These are phyloP conservation scores for Ceratobasidium sp. DNA, from an alignment of 1,284 basidiomycete genomes.

Conservation along the genomic window DNA sequence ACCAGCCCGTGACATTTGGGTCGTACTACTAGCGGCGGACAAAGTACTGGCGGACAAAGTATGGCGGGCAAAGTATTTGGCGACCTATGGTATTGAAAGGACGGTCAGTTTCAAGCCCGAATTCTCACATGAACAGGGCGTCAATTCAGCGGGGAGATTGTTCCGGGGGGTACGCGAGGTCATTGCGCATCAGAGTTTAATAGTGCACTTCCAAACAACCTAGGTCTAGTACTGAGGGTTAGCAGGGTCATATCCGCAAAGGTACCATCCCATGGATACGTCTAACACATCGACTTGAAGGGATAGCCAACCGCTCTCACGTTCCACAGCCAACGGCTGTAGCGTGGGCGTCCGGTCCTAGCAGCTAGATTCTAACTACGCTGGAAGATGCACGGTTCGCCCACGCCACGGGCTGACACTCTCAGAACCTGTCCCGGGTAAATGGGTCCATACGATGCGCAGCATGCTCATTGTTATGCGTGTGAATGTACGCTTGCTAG, in stretches of 20 bases:
- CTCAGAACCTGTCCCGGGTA: slow-evolving; percentile 59
- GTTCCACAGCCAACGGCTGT: slow-evolving; percentile 59
- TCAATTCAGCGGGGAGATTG: neutral
- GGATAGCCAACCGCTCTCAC: slow-evolving; percentile 57
- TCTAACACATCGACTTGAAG: neutral
- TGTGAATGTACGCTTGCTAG: slow-evolving; percentile 20
- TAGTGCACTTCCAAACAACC: slow-evolving; percentile 63
- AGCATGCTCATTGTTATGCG: slow-evolving; percentile 60
- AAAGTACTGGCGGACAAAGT: slow-evolving; percentile 37
- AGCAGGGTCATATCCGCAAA: slow-evolving; percentile 48
- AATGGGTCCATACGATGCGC: slow-evolving; percentile 56
- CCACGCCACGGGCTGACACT: slow-evolving; percentile 58
- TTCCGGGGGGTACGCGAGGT: slow-evolving; percentile 52
- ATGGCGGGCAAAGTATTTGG: slow-evolving; percentile 33
- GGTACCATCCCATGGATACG: neutral
- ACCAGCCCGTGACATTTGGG: slow-evolving; percentile 15
- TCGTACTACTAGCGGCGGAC: slow-evolving; percentile 15
- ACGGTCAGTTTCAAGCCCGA: neutral
- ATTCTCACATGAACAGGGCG: neutral
- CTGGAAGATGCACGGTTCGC: slow-evolving; percentile 55
- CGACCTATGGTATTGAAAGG: neutral
- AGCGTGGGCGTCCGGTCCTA: slow-evolving; percentile 57
- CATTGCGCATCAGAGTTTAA: slow-evolving; percentile 61
- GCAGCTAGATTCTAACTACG: slow-evolving; percentile 60
- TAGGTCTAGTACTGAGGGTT: slow-evolving; percentile 51